Percentiles rank a stretch among this genome's conserved stretches.
phyloP scores from a whole-genome alignment of 148 eudicot genomes.

The Camellia sinensis region DNA sequence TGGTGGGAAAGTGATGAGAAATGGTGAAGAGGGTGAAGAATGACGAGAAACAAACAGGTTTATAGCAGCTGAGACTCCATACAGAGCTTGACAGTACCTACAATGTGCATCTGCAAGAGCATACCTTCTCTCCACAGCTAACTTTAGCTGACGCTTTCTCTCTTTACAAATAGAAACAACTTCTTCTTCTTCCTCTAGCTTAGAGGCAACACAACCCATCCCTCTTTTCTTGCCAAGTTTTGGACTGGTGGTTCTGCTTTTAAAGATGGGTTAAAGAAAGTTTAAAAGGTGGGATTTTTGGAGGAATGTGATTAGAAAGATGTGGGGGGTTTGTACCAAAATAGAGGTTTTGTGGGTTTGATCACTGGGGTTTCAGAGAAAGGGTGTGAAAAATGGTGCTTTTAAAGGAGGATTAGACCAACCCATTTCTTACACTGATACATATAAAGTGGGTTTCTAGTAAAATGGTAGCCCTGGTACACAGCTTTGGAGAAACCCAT shows the following conservation, averaged over 20 bases:
- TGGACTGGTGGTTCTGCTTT: slow-evolving; percentile 8
- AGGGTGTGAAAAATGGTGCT: slow-evolving; percentile 21
- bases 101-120: slow-evolving; percentile 82
- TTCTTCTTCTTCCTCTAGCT: slow-evolving; percentile 72
- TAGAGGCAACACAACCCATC: slow-evolving; percentile 97
- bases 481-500: slow-evolving; percentile 32
- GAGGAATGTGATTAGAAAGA: slow-evolving; percentile 12
- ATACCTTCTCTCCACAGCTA: slow-evolving; percentile 83
- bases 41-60: slow-evolving; percentile 81
- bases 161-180: slow-evolving; percentile 85
- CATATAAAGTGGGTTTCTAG: slow-evolving; percentile 1
- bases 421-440: slow-evolving; percentile 9
- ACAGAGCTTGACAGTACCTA: slow-evolving; percentile 72
- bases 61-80: slow-evolving; percentile 81
- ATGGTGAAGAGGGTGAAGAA: slow-evolving; percentile 73
- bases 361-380: slow-evolving; percentile 27
- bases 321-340: slow-evolving; percentile 10
- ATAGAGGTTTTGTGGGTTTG: slow-evolving; percentile 26
- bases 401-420: slow-evolving; percentile 13
- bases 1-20: slow-evolving; percentile 71
- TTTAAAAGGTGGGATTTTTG: slow-evolving; percentile 32
- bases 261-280: slow-evolving; percentile 16
- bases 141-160: slow-evolving; percentile 67
- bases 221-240: slow-evolving; percentile 5
- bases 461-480: slow-evolving; percentile 8